A percentile compares a stretch with the other conserved stretches of the same genome.
phyloP scores from a whole-genome alignment of 805 yeast species.

The Candida easanensis region DNA sequence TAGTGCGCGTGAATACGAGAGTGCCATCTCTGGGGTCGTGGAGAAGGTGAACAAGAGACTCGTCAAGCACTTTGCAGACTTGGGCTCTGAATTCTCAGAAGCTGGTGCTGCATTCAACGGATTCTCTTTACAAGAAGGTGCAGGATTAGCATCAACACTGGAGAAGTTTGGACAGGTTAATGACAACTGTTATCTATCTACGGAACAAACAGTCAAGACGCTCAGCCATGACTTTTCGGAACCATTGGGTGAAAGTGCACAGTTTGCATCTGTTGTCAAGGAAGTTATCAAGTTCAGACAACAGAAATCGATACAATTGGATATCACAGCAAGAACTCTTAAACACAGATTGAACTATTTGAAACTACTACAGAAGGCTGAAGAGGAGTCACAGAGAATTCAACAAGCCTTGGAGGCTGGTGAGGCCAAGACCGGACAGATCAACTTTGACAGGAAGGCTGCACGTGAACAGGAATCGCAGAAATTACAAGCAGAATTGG shows the following conservation, averaged over 20 bases:
- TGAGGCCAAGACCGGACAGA: conserved; percentile 26
- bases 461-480: conserved; percentile 20
- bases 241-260: conserved; percentile 70
- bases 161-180: conserved; percentile 86
- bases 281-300: conserved; percentile 53
- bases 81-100: conserved; percentile 65
- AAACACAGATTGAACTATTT: conserved; percentile 32
- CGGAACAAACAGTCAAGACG: conserved; percentile 46
- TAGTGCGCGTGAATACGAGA: conserved; percentile 44
- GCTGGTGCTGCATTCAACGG: conserved; percentile 67
- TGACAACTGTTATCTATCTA: conserved; percentile 63
- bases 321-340: conserved; percentile 39
- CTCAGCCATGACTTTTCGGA: conserved; percentile 61
- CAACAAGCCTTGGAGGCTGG: conserved; percentile 29
- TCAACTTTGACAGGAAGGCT: conserved; percentile 27
- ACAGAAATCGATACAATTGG: conserved; percentile 45
- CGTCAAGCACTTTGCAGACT: conserved; percentile 46
- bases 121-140: conserved; percentile 46
- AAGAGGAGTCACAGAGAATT: conserved; percentile 42
- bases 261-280: conserved; percentile 55
- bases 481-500: conserved; percentile 5
- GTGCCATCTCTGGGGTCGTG: conserved; percentile 42
- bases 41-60: conserved; percentile 58
- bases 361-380: conserved; percentile 38
- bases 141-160: conserved; percentile 45